Evolutionary conservation across 495 filamentous ascomycete species (phyloP).

Genomic region (Tuber microsphaerosporum): DNA sequence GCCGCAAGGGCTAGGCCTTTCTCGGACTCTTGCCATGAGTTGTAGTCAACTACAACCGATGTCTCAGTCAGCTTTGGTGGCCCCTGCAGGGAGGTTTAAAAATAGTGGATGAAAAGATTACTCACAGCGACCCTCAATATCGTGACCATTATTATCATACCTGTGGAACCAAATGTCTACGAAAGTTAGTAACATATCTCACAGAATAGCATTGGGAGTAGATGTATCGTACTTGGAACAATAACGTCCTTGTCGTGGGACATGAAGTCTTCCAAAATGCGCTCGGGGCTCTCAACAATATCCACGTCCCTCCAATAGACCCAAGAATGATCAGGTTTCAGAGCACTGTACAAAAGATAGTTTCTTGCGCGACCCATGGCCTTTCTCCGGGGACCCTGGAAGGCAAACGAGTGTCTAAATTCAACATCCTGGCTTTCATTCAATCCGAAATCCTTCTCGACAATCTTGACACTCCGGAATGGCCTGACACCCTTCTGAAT

Average conservation of each 20-base stretch:
- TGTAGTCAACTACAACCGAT: slow-evolving; percentile 72
- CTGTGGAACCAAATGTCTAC: slow-evolving; percentile 97
- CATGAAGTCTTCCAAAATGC: slow-evolving; percentile 89
- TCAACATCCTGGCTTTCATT: slow-evolving; percentile 62
- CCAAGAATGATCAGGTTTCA: slow-evolving; percentile 94
- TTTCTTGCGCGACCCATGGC: slow-evolving; percentile 85
- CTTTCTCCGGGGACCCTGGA: slow-evolving; percentile 84
- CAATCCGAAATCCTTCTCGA: slow-evolving; percentile 83
- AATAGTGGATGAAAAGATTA: slow-evolving; percentile 18
- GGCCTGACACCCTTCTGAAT: slow-evolving; percentile 66
- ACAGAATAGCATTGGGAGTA: neutral
- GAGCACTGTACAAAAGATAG: slow-evolving; percentile 73
- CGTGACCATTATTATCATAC: slow-evolving; percentile 62
- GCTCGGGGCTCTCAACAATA: slow-evolving; percentile 79
- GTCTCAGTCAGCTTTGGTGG: neutral
- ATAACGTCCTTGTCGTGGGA: slow-evolving; percentile 87
- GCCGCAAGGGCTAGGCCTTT: slow-evolving; percentile 66
- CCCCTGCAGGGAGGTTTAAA: neutral
- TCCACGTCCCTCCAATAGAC: slow-evolving; percentile 99
- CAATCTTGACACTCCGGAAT: slow-evolving; percentile 73
- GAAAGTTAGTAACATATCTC: slow-evolving; percentile 38
- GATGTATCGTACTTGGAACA: slow-evolving; percentile 71
- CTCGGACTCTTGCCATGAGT: slow-evolving; percentile 95
- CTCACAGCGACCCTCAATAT: slow-evolving; percentile 93
- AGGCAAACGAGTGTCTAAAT: slow-evolving; percentile 75